These are phyloP conservation scores for Arbutus unedo DNA, from an alignment of 148 eudicot genomes.

Conservation along the genomic window DNA sequence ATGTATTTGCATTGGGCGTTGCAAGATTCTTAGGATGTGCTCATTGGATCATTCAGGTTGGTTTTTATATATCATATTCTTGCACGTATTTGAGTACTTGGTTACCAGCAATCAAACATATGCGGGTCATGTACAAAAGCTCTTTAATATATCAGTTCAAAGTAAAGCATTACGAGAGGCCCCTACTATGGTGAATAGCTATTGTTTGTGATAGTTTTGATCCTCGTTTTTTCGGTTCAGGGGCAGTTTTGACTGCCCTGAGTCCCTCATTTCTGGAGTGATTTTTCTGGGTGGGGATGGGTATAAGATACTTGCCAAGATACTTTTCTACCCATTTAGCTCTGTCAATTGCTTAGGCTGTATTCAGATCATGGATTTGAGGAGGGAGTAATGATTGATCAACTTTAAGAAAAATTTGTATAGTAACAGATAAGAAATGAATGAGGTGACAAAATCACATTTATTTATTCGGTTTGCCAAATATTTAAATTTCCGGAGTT, in stretches of 20 bases:
- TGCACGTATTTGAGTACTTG: neutral
- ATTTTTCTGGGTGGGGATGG: neutral
- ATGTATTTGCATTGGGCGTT: slow-evolving; percentile 82
- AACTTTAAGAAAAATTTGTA: too few relatives aligned
- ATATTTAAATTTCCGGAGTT: neutral
- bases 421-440: neutral
- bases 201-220: neutral
- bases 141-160: neutral
- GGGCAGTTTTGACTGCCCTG: neutral
- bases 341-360: neutral
- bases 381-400: neutral
- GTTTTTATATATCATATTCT: neutral
- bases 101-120: neutral
- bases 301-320: too few relatives aligned
- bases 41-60: slow-evolving; percentile 79
- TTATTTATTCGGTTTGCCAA: neutral
- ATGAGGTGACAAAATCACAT: neutral
- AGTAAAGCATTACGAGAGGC: neutral
- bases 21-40: slow-evolving; percentile 79
- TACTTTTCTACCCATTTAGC: too few relatives aligned
- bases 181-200: too few relatives aligned
- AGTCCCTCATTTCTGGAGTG: neutral
- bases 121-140: neutral
- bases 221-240: neutral
- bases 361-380: neutral